These are phyloP conservation scores for Flaveria bidentis DNA, from an alignment of 129 eudicot genomes.

Conservation along the genomic window DNA sequence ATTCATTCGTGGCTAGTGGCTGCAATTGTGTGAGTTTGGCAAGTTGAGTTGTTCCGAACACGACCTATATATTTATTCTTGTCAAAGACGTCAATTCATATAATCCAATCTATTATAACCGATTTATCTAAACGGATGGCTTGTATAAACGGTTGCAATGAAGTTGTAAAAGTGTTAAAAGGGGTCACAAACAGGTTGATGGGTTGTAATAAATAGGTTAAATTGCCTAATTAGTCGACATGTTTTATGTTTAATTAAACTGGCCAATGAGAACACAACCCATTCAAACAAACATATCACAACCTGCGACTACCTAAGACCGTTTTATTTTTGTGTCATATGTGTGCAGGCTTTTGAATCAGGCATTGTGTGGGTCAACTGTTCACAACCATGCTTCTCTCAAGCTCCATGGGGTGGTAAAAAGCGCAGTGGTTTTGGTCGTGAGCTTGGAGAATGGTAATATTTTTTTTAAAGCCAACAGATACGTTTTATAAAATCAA, in stretches of 20 bases:
- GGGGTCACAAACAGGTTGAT: background rate
- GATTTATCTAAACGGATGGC: background rate
- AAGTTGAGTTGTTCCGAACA: background rate
- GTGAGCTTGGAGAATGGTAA: slow-evolving; percentile 99
- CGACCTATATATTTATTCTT: background rate
- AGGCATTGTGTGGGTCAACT: slow-evolving; percentile 94
- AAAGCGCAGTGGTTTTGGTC: slow-evolving; percentile 97
- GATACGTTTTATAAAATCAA: background rate
- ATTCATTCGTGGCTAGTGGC: slow-evolving; percentile 2
- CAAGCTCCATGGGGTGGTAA: slow-evolving; percentile 99
- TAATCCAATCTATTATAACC: background rate
- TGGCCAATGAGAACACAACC: background rate
- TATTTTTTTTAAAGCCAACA: background rate
- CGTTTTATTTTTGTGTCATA: background rate
- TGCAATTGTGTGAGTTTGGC: background rate
- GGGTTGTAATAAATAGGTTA: background rate
- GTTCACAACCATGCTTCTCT: slow-evolving; percentile 97
- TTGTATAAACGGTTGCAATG: background rate
- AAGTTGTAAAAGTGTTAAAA: background rate
- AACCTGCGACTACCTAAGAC: background rate
- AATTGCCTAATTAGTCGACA: background rate
- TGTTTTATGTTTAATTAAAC: background rate
- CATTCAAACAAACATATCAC: background rate
- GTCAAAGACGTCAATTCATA: background rate
- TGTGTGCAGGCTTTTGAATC: slow-evolving; percentile 72